Conservation (phyloP, 2,329 filamentous ascomycete species). For the Penicillium sp. region DNA sequence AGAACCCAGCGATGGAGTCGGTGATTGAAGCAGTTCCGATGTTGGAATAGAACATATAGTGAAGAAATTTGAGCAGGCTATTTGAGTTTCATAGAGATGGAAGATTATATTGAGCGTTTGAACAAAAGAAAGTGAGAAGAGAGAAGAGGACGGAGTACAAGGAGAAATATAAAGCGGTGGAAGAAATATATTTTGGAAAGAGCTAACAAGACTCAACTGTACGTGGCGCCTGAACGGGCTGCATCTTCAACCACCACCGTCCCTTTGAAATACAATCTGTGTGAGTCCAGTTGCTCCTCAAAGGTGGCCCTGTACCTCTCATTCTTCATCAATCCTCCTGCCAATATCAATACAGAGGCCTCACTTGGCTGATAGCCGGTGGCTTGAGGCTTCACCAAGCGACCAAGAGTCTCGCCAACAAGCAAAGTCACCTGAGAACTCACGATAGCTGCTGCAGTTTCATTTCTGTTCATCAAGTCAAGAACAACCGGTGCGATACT, state of each 20-base stretch:
- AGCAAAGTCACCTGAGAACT: conserved; percentile 6
- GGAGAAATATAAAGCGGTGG: too few relatives aligned
- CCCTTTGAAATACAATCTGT: conserved; percentile 5
- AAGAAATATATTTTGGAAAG: neutral
- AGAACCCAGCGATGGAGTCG: conserved; percentile 27
- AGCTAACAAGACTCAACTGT: neutral
- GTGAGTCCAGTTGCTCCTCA: conserved; percentile 3
- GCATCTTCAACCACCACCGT: conserved; percentile 15
- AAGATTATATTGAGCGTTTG: too few relatives aligned
- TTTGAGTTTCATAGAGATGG: too few relatives aligned
- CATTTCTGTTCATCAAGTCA: neutral
- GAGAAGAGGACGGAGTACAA: too few relatives aligned
- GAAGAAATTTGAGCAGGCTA: neutral
- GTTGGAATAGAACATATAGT: neutral
- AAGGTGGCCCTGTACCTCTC: conserved; percentile 11
- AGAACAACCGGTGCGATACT: conserved; percentile 15
- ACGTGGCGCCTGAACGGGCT: conserved; percentile 6
- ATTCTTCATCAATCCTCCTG: conserved; percentile 23
- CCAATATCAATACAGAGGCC: conserved; percentile 16
- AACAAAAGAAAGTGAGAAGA: too few relatives aligned
- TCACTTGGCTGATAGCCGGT: conserved; percentile 5
- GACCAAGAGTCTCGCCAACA: conserved; percentile 13
- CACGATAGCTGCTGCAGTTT: conserved; percentile 15
- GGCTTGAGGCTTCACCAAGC: conserved; percentile 13
- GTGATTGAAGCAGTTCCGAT: conserved; percentile 28